Conservation (phyloP, 2,329 filamentous ascomycete species). For the Colletotrichum eleusines region DNA sequence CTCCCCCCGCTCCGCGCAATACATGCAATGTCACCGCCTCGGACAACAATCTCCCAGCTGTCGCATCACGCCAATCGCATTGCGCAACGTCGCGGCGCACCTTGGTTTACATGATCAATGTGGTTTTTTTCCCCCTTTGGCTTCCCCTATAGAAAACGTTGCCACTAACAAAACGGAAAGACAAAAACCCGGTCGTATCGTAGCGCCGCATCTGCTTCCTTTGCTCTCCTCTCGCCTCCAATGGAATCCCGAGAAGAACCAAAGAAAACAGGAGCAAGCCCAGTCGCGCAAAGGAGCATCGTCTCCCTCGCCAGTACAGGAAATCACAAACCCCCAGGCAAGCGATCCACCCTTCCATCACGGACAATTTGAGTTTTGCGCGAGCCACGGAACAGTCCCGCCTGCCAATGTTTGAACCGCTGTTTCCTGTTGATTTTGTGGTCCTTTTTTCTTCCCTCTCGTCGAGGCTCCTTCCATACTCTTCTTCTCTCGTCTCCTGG, state of each 20-base stretch:
- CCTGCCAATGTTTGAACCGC: constrained; percentile 18
- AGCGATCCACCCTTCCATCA: constrained; percentile 25
- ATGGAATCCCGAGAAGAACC: constrained; percentile 29
- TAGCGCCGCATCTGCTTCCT: constrained; percentile 25
- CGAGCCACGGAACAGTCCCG: constrained; percentile 29
- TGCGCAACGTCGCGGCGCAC: neutral
- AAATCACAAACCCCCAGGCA: constrained; percentile 24
- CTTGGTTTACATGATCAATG: constrained; percentile 6
- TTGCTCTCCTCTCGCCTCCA: constrained; percentile 7
- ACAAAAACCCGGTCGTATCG: constrained; percentile 26
- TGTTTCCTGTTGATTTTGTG: constrained; percentile 3
- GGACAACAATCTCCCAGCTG: neutral
- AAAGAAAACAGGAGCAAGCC: constrained; percentile 28
- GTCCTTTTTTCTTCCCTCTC: neutral
- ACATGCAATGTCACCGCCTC: constrained; percentile 4
- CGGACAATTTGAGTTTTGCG: constrained; percentile 38
- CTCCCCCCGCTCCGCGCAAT: constrained; percentile 26
- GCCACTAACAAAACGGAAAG: constrained; percentile 29
- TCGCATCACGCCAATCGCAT: constrained; percentile 15
- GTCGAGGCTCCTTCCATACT: neutral
- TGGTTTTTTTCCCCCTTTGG: constrained; percentile 4
- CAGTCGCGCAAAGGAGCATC: constrained; percentile 6
- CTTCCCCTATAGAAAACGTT: constrained; percentile 24
- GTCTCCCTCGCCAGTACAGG: constrained; percentile 16
- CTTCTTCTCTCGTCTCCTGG: neutral